Conservation (phyloP, 31 red algal species). For the Asparagopsis taxiformis region DNA sequence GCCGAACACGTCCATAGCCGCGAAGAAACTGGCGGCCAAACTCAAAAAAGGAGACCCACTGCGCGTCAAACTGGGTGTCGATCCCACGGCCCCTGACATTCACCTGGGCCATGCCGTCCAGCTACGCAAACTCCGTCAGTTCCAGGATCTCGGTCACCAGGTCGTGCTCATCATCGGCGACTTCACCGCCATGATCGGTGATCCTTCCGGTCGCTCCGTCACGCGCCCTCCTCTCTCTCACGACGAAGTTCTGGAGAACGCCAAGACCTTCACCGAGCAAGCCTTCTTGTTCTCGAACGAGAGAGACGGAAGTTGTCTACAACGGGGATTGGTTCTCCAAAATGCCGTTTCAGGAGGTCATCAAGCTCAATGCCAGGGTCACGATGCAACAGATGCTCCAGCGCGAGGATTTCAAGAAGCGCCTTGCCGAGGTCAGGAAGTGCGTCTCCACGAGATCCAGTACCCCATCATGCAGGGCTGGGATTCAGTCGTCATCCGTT, state of each 20-base stretch:
- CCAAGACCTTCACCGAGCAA: conserved; percentile 5
- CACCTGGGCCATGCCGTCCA: conserved; percentile 11
- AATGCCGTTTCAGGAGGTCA: conserved; percentile 2
- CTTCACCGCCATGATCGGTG: conserved; percentile 16
- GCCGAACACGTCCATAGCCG: no score
- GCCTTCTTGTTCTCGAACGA: conserved; percentile 7
- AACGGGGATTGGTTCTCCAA: conserved; percentile 15
- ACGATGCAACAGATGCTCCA: conserved; percentile 15
- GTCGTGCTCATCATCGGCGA: conserved; percentile 11
- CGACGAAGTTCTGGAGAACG: conserved; percentile 11
- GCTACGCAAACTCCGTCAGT: conserved; percentile 1
- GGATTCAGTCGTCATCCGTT: conserved; percentile 1
- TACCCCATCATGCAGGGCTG: conserved; percentile 22
- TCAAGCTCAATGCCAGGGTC: conserved; percentile 10
- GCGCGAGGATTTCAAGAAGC: conserved; percentile 14
- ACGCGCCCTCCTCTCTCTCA: conserved; percentile 1
- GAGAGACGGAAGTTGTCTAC: conserved; percentile 9
- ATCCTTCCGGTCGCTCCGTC: not conserved
- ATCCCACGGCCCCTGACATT: conserved; percentile 19
- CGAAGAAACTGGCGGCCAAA: not conserved
- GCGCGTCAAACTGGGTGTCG: conserved; percentile 4
- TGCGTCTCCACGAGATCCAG: conserved; percentile 11
- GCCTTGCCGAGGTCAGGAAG: conserved; percentile 3
- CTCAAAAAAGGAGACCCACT: conserved; percentile 6
- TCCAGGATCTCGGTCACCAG: conserved; percentile 3